Base-by-base conservation (phyloP, 2,329 filamentous ascomycete genomes). In the Aaosphaeria arxii region DNA sequence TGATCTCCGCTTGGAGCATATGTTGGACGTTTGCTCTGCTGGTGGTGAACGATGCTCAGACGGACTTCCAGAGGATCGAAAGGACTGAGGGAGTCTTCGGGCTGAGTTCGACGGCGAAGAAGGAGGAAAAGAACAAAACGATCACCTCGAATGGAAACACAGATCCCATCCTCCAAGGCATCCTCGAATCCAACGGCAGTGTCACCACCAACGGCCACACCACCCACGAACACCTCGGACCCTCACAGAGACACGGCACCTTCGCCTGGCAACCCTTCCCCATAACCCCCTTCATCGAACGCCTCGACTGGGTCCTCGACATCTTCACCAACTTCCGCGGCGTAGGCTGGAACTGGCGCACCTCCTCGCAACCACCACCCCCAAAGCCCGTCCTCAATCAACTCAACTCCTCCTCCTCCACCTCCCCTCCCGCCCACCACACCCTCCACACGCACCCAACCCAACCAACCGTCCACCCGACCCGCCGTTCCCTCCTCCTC, bases 291-390 rank as follows among this genome's bases (percentile, higher is more conserved):
- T 74, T 82, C 36, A 58, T 67, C 24, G 77, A 82, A 52, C 77
- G 82, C 11, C 55, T 84, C 13, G 77, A 83, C 48, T 86, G 82
- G 82, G 72, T 78, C 4, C 54, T 75, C 7, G 82, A 84, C 48
- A 63, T 84, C 35, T 74, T 82, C 51, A 75, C 74, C 60, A 82
- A 77, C 57, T 81, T 85, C 57, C 74, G 82, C 42, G 83, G 82
- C 7, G 73, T 79, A 32, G 79, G 80, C 51, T 85, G 82, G 82
- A 81, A 77, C 56, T 83, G 80, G 74, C 73, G 81, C 5, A 74
- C 75, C 28, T 69, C 75, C 11, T 74, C 73, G 6, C 64, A 83
- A 1, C 70, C 75, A 1, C 69, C 73, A 4, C 71, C 72, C 11
- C 76, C 75, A 1, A 63, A 65, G 49, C 56, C 54, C 49, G 65